These are phyloP conservation scores for Oehlia diaphana DNA, from an alignment of 192 early-diverging fungal species.

Conservation along the genomic window DNA sequence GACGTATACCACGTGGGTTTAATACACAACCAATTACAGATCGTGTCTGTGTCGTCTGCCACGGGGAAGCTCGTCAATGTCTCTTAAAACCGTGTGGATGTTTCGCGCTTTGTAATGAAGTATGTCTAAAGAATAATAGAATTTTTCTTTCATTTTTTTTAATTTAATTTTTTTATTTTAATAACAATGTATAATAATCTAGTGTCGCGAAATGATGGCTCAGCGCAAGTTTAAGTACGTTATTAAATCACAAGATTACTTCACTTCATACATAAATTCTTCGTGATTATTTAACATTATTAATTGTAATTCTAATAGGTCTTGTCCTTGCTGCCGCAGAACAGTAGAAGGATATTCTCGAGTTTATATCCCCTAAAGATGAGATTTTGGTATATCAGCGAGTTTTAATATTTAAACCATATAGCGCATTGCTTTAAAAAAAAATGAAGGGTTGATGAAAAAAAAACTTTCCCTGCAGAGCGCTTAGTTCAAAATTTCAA, in stretches of 20 bases:
- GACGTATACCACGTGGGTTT: neutral
- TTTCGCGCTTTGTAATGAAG: conserved; percentile 19
- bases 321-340: conserved; percentile 28
- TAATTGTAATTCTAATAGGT: neutral
- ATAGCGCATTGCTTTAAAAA: neutral
- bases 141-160: neutral
- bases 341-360: conserved; percentile 26
- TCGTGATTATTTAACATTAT: neutral
- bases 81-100: conserved; percentile 28
- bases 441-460: neutral
- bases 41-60: conserved; percentile 29
- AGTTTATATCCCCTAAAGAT: conserved; percentile 21
- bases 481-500: neutral
- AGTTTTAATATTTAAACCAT: neutral
- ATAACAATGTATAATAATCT: neutral
- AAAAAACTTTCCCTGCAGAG: neutral
- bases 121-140: neutral
- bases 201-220: conserved; percentile 25
- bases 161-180: neutral
- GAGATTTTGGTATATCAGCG: neutral
- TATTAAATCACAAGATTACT: neutral
- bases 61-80: conserved; percentile 27
- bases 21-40: conserved; percentile 24
- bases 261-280: neutral
- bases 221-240: conserved; percentile 17